phyloP scores from a whole-genome alignment of 208 protist genomes.

The Trypanosoma brucei region DNA sequence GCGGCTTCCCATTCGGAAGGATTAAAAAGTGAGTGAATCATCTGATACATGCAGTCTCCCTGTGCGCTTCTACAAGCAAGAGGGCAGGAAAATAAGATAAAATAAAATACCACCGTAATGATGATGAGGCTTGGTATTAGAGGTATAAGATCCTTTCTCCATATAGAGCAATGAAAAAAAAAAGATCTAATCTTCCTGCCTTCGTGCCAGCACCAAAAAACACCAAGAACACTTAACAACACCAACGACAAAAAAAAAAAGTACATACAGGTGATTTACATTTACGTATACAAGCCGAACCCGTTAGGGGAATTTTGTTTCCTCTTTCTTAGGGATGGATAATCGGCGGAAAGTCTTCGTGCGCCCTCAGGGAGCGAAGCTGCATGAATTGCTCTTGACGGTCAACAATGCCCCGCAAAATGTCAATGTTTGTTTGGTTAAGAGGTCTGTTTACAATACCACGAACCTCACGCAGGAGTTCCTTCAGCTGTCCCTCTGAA shows the following conservation, averaged over 20 bases:
- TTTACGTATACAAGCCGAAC: too few species aligned
- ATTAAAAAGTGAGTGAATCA: too few species aligned
- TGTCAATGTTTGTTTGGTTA: slow-evolving; percentile 76
- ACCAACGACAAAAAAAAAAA: background rate
- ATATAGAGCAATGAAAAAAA: too few species aligned
- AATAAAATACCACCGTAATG: too few species aligned
- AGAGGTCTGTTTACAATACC: slow-evolving; percentile 53
- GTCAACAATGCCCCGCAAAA: slow-evolving; percentile 46
- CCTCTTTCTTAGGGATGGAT: slow-evolving; percentile 3
- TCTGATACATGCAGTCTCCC: too few species aligned
- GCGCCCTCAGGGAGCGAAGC: slow-evolving; percentile 32
- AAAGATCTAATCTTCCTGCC: too few species aligned
- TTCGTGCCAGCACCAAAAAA: too few species aligned
- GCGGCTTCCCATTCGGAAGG: too few species aligned
- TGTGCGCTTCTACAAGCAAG: too few species aligned
- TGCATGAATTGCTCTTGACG: slow-evolving; percentile 51
- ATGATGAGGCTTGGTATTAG: too few species aligned
- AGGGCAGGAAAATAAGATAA: too few species aligned
- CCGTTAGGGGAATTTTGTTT: background rate
- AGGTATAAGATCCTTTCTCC: too few species aligned
- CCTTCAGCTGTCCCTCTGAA: slow-evolving; percentile 48
- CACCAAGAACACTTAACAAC: background rate
- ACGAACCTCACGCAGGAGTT: slow-evolving; percentile 58
- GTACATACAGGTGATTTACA: background rate
- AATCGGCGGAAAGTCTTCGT: slow-evolving; percentile 21